A percentile compares a stretch with the other conserved stretches of the same genome.
phyloP scores from a whole-genome alignment of 2,329 filamentous ascomycete species.

The Apiospora arundinis region DNA sequence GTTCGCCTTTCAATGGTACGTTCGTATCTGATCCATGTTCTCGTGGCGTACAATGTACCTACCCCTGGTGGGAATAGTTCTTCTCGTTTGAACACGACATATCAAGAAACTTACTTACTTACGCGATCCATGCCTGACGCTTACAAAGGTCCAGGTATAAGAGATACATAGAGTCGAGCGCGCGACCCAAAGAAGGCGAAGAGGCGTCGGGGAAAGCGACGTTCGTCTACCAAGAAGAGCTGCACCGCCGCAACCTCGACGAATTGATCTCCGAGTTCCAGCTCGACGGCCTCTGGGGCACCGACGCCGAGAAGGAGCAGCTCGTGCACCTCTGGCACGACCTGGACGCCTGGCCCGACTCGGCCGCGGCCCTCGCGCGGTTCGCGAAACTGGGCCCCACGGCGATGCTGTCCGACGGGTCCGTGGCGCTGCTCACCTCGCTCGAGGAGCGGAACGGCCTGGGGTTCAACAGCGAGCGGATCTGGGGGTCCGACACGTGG shows the following conservation, averaged over 20 bases:
- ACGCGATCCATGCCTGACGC: not conserved
- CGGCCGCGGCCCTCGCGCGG: constrained; percentile 51
- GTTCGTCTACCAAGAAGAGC: constrained; percentile 64
- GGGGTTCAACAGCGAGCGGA: constrained; percentile 53
- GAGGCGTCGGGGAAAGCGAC: constrained; percentile 30
- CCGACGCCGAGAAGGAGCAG: constrained; percentile 57
- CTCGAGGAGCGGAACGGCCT: constrained; percentile 55
- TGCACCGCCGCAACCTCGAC: constrained; percentile 59
- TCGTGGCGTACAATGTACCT: too few relatives aligned
- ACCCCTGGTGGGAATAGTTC: too few relatives aligned
- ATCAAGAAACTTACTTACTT: not conserved
- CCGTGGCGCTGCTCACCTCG: constrained; percentile 59
- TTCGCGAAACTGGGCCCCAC: constrained; percentile 56
- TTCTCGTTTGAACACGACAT: not conserved
- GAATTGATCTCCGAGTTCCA: constrained; percentile 54
- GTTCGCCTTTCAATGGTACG: constrained; percentile 65
- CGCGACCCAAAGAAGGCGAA: constrained; percentile 38
- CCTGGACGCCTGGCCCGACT: constrained; percentile 64
- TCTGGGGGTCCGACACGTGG: constrained; percentile 65
- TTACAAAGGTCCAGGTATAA: constrained; percentile 32
- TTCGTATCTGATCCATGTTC: too few relatives aligned
- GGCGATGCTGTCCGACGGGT: constrained; percentile 66
- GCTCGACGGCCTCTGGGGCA: constrained; percentile 57
- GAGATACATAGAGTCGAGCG: constrained; percentile 51
- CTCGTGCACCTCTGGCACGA: constrained; percentile 65